phyloP scores from a whole-genome alignment of 805 yeast genomes.

The Candida ortonii region DNA sequence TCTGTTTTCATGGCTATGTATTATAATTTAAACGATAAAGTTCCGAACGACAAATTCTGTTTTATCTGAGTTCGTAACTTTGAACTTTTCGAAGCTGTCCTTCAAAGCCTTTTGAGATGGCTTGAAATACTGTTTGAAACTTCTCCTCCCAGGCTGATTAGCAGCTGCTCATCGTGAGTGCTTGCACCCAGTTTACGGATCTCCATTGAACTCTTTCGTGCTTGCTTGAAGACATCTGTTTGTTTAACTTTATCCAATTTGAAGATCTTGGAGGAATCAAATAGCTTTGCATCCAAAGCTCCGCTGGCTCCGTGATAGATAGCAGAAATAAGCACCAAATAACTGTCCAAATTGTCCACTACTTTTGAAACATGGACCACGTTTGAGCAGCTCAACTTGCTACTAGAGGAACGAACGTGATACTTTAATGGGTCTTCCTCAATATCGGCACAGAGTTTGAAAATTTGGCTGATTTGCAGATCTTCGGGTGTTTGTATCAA shows the following conservation, averaged over 20 bases:
- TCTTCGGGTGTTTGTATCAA: constrained; percentile 37
- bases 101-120: too few relatives aligned
- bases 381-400: constrained; percentile 19
- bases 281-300: constrained; percentile 10
- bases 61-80: too few relatives aligned
- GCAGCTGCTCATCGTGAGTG: too few relatives aligned
- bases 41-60: constrained; percentile 1
- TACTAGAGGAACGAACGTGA: constrained; percentile 38
- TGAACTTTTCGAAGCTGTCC: not conserved
- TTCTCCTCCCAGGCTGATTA: not conserved
- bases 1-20: constrained; percentile 52
- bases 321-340: constrained; percentile 20
- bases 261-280: constrained; percentile 22
- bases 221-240: constrained; percentile 7
- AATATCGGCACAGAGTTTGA: constrained; percentile 42
- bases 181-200: too few relatives aligned
- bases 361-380: constrained; percentile 16
- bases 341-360: constrained; percentile 10
- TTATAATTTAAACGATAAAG: constrained; percentile 37
- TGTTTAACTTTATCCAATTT: constrained; percentile 16
- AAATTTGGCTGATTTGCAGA: constrained; percentile 33
- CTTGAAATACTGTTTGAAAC: not conserved
- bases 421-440: constrained; percentile 46
- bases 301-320: constrained; percentile 26
- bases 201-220: too few relatives aligned